Evolutionary conservation across 2,329 filamentous ascomycete genomes (phyloP).

Genomic region (Elsinoe ampelina): DNA sequence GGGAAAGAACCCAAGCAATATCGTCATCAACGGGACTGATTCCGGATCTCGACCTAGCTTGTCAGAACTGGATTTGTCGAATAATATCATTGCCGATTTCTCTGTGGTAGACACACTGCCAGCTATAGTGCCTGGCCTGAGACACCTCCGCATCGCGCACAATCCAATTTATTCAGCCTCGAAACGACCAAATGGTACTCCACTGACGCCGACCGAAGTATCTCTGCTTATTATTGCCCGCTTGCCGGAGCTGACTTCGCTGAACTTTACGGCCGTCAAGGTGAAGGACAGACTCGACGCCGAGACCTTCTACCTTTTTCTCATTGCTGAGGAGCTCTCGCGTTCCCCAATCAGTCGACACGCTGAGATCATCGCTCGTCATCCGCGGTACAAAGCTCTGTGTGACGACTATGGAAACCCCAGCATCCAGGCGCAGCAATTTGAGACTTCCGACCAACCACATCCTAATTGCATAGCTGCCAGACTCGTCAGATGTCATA

Average conservation of each 20-base stretch:
- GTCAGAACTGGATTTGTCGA: slow-evolving; percentile 35
- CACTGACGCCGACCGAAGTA: slow-evolving; percentile 59
- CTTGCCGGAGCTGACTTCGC: slow-evolving; percentile 53
- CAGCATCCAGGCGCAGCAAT: slow-evolving; percentile 42
- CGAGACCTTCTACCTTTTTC: slow-evolving; percentile 85
- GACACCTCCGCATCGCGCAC: slow-evolving; percentile 67
- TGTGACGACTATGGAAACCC: slow-evolving; percentile 70
- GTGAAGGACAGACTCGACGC: slow-evolving; percentile 71
- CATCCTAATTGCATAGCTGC: slow-evolving; percentile 69
- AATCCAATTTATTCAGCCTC: slow-evolving; percentile 70
- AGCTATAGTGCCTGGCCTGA: slow-evolving; percentile 60
- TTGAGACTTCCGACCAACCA: slow-evolving; percentile 39
- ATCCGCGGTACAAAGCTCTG: slow-evolving; percentile 64
- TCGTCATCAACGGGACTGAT: neutral
- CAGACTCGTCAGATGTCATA: slow-evolving; percentile 55
- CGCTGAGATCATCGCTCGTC: slow-evolving; percentile 47
- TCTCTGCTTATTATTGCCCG: slow-evolving; percentile 83
- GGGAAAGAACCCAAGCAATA: neutral
- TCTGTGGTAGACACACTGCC: slow-evolving; percentile 61
- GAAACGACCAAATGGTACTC: slow-evolving; percentile 31
- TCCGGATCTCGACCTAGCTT: slow-evolving; percentile 26
- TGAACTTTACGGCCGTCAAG: slow-evolving; percentile 66
- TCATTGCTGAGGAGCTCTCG: slow-evolving; percentile 68
- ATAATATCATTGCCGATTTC: slow-evolving; percentile 51
- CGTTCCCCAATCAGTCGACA: slow-evolving; percentile 47